Conservation (phyloP, 495 filamentous ascomycete species). For the Penicillium crystallinum region DNA sequence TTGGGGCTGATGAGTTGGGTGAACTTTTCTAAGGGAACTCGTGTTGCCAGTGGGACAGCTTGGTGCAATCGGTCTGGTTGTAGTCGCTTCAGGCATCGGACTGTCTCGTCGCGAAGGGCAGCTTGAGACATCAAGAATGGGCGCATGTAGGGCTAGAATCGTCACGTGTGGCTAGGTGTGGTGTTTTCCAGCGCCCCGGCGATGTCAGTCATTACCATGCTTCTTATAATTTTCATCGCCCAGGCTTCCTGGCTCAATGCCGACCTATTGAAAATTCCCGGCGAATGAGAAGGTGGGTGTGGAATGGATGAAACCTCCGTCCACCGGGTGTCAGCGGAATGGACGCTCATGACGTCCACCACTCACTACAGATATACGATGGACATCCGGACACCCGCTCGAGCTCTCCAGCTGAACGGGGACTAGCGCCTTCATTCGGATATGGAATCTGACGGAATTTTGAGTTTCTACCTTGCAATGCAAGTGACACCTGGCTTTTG, state of each 20-base stretch:
- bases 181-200: not conserved
- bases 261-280: not conserved
- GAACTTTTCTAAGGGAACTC: not conserved
- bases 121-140: not conserved
- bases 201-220: not conserved
- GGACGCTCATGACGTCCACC: slow-evolving; percentile 3
- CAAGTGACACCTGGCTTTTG: too few relatives aligned
- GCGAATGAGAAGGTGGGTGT: not conserved
- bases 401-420: not conserved
- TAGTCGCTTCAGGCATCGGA: not conserved
- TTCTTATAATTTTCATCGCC: not conserved
- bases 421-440: not conserved
- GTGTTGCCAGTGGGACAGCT: not conserved
- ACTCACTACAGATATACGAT: not conserved
- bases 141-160: not conserved
- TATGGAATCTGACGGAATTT: not conserved
- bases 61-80: not conserved
- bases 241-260: not conserved
- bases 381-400: not conserved
- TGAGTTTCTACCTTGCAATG: too few relatives aligned
- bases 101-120: not conserved
- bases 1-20: too few relatives aligned
- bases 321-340: slow-evolving; percentile 6
- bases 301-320: not conserved
- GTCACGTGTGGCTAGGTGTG: not conserved